A percentile compares a stretch with the other conserved stretches of the same genome.
phyloP scores from a whole-genome alignment of 2,329 filamentous ascomycete species.

The Aureobasidium sp. region DNA sequence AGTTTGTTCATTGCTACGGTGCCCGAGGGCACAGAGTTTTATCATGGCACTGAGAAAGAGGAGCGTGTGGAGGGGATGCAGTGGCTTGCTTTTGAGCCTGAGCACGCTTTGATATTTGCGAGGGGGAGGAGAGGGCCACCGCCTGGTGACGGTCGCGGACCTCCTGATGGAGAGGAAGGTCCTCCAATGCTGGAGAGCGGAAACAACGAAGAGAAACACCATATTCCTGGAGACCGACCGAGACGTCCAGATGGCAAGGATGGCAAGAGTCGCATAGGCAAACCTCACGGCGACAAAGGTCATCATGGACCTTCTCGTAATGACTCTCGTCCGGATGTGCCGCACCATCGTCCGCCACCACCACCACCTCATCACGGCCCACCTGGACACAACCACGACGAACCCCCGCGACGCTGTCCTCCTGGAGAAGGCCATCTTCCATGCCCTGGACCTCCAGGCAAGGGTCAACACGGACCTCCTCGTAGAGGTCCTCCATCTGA shows the following conservation, averaged over 20 bases:
- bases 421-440: slow-evolving; percentile 1
- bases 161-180: background rate
- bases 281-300: background rate
- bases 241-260: background rate
- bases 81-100: slow-evolving; percentile 71
- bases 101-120: slow-evolving; percentile 64
- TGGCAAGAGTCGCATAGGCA: background rate
- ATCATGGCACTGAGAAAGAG: slow-evolving; percentile 52
- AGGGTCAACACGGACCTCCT: background rate
- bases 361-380: background rate
- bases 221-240: background rate
- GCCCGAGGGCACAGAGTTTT: slow-evolving; percentile 57
- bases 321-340: background rate
- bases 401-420: background rate
- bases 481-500: background rate
- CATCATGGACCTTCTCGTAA: background rate
- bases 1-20: slow-evolving; percentile 61
- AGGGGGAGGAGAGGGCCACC: slow-evolving; percentile 20
- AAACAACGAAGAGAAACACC: background rate
- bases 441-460: background rate
- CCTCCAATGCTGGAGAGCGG: background rate
- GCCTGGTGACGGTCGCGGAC: background rate
- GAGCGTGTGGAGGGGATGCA: slow-evolving; percentile 50
- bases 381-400: background rate
- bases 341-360: background rate